A percentile compares a stretch with the other conserved stretches of the same genome.
These are phyloP conservation scores for Calycina herbarum DNA, from an alignment of 2,329 filamentous ascomycete species.

Conservation along the genomic window DNA sequence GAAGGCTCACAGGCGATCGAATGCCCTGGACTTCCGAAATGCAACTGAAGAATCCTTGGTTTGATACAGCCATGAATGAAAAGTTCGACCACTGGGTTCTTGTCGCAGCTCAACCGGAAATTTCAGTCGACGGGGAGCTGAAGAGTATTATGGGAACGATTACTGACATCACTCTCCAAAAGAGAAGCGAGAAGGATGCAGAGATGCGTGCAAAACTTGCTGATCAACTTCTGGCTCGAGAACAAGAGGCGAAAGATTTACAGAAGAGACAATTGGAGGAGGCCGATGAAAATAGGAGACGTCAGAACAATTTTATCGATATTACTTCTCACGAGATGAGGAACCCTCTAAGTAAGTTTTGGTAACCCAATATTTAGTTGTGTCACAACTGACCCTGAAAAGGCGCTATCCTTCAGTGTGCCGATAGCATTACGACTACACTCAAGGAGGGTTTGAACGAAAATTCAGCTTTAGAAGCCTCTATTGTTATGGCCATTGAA, in stretches of 20 bases:
- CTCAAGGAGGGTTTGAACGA: constrained; percentile 34
- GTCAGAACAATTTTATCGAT: constrained; percentile 70
- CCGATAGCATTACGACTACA: constrained; percentile 64
- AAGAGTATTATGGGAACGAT: constrained; percentile 77
- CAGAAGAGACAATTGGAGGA: constrained; percentile 76
- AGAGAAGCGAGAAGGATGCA: constrained; percentile 80
- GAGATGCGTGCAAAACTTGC: constrained; percentile 75
- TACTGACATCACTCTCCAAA: constrained; percentile 81
- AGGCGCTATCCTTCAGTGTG: constrained; percentile 73
- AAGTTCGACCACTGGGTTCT: constrained; percentile 72
- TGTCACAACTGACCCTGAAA: constrained; percentile 61
- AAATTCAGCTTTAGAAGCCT: constrained; percentile 40
- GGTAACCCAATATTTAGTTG: constrained; percentile 39
- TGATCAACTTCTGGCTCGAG: constrained; percentile 66
- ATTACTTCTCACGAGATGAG: constrained; percentile 74
- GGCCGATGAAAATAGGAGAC: constrained; percentile 74
- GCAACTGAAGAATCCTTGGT: constrained; percentile 60
- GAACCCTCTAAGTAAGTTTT: constrained; percentile 64
- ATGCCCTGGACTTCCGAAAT: constrained; percentile 70
- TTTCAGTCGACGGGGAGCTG: constrained; percentile 58
- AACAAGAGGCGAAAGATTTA: constrained; percentile 61
- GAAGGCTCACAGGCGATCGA: constrained; percentile 57
- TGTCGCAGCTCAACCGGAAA: constrained; percentile 73
- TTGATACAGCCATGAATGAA: constrained; percentile 58
- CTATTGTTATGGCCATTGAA: constrained; percentile 50